A percentile compares a stretch with the other conserved stretches of the same genome.
These are phyloP conservation scores for Aspergillus piperis DNA, from an alignment of 2,329 filamentous ascomycete genomes.

Conservation along the genomic window DNA sequence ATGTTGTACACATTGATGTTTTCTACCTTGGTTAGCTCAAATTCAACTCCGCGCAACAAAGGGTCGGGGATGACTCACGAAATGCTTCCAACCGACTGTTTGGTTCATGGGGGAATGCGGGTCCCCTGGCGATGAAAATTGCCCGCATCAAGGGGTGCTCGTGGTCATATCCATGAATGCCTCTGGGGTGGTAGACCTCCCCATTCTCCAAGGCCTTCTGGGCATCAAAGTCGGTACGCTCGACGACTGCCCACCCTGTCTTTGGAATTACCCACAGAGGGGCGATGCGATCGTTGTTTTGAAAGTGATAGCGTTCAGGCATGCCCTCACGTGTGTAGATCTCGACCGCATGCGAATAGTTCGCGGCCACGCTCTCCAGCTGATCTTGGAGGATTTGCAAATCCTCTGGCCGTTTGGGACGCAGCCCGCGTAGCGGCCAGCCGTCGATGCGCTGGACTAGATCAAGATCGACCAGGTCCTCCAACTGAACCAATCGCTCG, in stretches of 20 bases:
- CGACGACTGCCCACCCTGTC: conserved; percentile 88
- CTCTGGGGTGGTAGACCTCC: conserved; percentile 73
- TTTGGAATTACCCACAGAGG: conserved; percentile 93
- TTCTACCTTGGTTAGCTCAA: conserved; percentile 55
- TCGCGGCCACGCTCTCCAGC: conserved; percentile 56
- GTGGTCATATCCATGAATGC: conserved; percentile 93
- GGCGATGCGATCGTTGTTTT: conserved; percentile 82
- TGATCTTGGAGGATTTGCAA: conserved; percentile 67
- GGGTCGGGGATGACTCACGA: conserved; percentile 59
- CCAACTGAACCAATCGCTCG: conserved; percentile 79
- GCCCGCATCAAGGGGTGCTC: conserved; percentile 94
- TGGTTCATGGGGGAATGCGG: conserved; percentile 82
- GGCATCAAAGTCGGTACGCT: conserved; percentile 75
- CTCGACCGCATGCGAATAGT: conserved; percentile 67
- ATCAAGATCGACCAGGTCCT: conserved; percentile 77
- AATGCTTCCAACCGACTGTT: conserved; percentile 80
- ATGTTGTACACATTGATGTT: conserved; percentile 96
- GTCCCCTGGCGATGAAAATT: conserved; percentile 88
- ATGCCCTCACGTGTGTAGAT: conserved; percentile 86
- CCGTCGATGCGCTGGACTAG: conserved; percentile 85
- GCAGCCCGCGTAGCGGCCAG: conserved; percentile 88
- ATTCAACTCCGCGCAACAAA: neutral
- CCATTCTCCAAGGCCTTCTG: conserved; percentile 65
- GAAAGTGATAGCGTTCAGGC: conserved; percentile 91
- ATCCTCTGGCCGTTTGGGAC: conserved; percentile 70